Evolutionary conservation across 164 flowering plant genomes (phyloP).

Genomic region (Piper longum): DNA sequence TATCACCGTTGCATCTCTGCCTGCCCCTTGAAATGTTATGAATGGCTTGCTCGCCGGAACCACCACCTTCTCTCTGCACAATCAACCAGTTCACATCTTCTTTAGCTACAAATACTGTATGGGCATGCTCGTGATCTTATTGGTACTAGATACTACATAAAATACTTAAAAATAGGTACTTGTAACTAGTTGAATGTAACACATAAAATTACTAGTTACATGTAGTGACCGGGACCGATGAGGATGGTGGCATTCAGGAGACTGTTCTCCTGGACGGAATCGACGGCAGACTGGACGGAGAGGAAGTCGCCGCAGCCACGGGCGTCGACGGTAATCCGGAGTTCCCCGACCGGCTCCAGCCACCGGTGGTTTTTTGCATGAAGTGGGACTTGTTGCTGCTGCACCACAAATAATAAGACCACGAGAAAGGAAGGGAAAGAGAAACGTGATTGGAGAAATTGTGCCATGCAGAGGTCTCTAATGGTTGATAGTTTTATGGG

Average conservation of each 20-base stretch:
- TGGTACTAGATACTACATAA: no score
- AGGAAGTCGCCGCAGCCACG: constrained; percentile 47
- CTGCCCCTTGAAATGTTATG: constrained; percentile 79
- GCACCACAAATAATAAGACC: background rate
- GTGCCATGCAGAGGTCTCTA: background rate
- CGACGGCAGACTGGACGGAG: constrained; percentile 71
- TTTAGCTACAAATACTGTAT: background rate
- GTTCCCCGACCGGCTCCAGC: constrained; percentile 56
- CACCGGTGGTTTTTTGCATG: constrained; percentile 11
- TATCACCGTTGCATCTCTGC: constrained; percentile 59
- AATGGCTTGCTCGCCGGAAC: constrained; percentile 71
- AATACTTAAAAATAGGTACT: background rate
- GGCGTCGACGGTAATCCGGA: constrained; percentile 39
- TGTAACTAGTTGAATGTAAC: background rate
- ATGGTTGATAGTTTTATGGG: background rate
- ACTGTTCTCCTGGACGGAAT: constrained; percentile 52
- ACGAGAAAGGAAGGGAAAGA: background rate
- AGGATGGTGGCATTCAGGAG: constrained; percentile 34
- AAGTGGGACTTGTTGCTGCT: background rate
- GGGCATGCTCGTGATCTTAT: no score
- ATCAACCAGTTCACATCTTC: background rate
- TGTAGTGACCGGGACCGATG: constrained; percentile 60
- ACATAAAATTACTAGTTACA: constrained; percentile 19
- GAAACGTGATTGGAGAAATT: background rate
- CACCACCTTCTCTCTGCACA: constrained; percentile 77